Percentiles rank a stretch among this genome's conserved stretches.
These are phyloP conservation scores for Pseudogymnoascus sp. DNA, from an alignment of 2,329 filamentous ascomycete genomes.

Conservation along the genomic window DNA sequence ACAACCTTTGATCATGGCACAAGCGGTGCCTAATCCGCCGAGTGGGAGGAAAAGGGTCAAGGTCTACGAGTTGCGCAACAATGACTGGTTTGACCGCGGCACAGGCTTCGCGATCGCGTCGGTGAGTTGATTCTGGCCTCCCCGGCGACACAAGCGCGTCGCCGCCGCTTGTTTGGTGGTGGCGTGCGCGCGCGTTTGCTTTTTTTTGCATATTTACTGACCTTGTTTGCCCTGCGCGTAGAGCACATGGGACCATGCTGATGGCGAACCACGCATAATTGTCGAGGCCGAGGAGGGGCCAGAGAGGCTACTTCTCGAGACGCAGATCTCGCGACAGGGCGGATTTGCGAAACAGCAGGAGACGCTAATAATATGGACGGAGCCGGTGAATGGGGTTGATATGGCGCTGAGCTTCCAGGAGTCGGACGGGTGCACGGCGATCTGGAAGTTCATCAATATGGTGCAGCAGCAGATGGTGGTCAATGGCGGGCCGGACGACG, in stretches of 20 bases:
- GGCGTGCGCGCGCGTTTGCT: slow-evolving; percentile 7
- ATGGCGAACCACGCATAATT: slow-evolving; percentile 71
- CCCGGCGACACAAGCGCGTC: slow-evolving; percentile 1
- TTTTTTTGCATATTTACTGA: slow-evolving; percentile 23
- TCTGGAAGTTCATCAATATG: slow-evolving; percentile 91
- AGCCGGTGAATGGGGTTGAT: slow-evolving; percentile 72
- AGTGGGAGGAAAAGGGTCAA: slow-evolving; percentile 77
- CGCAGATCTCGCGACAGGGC: slow-evolving; percentile 86
- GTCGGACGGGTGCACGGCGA: slow-evolving; percentile 82
- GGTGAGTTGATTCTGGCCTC: slow-evolving; percentile 2
- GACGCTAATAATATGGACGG: slow-evolving; percentile 97
- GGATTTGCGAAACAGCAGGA: slow-evolving; percentile 98
- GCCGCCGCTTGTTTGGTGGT: slow-evolving; percentile 3
- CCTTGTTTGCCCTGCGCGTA: slow-evolving; percentile 26
- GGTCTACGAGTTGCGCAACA: slow-evolving; percentile 96
- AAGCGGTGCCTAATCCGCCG: slow-evolving; percentile 58
- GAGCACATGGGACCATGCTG: slow-evolving; percentile 30
- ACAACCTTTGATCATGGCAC: slow-evolving; percentile 64
- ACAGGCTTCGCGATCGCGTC: slow-evolving; percentile 85
- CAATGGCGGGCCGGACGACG: slow-evolving; percentile 66
- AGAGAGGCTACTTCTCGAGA: slow-evolving; percentile 75
- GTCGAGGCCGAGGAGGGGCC: slow-evolving; percentile 93
- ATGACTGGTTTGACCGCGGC: slow-evolving; percentile 97
- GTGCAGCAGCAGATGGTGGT: slow-evolving; percentile 70
- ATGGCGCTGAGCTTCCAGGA: slow-evolving; percentile 99